A percentile compares a stretch with the other conserved stretches of the same genome.
Conservation (phyloP, 169 alveolate species). For the Eimeria necatrix region DNA sequence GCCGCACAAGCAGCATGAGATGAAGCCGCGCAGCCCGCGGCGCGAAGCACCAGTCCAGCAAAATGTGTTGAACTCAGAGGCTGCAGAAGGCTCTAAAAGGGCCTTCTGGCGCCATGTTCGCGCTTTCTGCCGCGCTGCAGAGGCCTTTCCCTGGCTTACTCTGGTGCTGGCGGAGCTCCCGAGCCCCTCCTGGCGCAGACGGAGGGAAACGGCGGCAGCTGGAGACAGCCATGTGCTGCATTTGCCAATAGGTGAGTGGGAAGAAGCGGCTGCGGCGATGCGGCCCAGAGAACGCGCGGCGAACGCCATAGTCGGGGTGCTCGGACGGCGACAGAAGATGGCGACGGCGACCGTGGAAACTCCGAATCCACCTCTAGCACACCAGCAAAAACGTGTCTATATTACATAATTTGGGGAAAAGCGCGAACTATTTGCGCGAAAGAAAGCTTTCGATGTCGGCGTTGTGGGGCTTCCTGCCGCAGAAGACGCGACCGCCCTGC, state of each 20-base stretch:
- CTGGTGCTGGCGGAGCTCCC: too few species aligned
- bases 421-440: not conserved
- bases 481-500: not conserved
- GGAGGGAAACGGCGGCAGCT: not conserved
- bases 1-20: too few species aligned
- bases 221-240: not conserved
- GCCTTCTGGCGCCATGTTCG: too few species aligned
- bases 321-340: not conserved
- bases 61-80: too few species aligned
- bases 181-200: not conserved
- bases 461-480: constrained; percentile 2
- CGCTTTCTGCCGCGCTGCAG: too few species aligned
- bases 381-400: not conserved
- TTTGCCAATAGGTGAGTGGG: not conserved
- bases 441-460: not conserved
- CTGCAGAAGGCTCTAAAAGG: too few species aligned
- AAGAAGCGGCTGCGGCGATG: constrained; percentile 15
- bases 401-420: not conserved
- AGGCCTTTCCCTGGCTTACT: too few species aligned
- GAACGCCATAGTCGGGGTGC: not conserved
- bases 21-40: too few species aligned
- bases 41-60: too few species aligned
- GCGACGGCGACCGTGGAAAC: constrained; percentile 9
- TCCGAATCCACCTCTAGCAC: constrained; percentile 1
- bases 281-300: constrained; percentile 40